Evolutionary conservation across 805 yeast genomes (phyloP), one percentile per base, ranked within the genome.

Genomic region (Starmerella stigmatis): DNA sequence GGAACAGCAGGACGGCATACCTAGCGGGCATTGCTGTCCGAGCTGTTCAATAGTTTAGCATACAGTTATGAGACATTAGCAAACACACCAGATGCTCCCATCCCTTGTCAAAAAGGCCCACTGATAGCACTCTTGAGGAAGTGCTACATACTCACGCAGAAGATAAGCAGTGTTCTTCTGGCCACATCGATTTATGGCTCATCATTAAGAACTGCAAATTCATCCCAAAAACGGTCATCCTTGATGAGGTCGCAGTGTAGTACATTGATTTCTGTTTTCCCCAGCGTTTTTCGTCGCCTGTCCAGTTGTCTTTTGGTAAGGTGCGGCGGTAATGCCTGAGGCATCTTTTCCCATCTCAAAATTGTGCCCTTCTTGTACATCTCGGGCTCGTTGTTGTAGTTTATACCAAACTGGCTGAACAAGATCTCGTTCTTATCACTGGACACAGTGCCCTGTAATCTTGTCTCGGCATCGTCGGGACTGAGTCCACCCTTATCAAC

Each of bases 301-400:
- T 75, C 75, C 46, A 61, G 52, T 54, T 79, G 34, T 37, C 49
- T 1, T n/a, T n/a, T n/a, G n/a, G n/a, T n/a, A n/a, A n/a, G n/a
- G n/a, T n/a, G n/a, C n/a, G n/a, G n/a, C n/a, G 49, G 43, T 0
- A 20, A 25, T 1, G 44, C 31, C 1, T 3, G 21, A 12, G 52
- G 51, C n/a, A 57, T 57, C 25, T 59, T 55, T 43, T 76, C 79
- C 55, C 88, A 66, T 3, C 78, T 66, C 15, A 75, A 60, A 2
- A 75, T 63, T 0, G 88, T 76, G 2, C 98, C 98, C 65, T 89
- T 92, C 51, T 81, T 83, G 65, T 66, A 92, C 50, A 86, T 79
- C 45, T 83, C 96, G 0, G 82, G 83, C 63, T 89, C 96, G 52
- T 84, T 76, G 60, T 92, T 92, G 64, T 92, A 92, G 59, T 92